These are phyloP conservation scores for Xanthoparmelia taractica DNA, from an alignment of 495 filamentous ascomycete genomes.

Conservation along the genomic window DNA sequence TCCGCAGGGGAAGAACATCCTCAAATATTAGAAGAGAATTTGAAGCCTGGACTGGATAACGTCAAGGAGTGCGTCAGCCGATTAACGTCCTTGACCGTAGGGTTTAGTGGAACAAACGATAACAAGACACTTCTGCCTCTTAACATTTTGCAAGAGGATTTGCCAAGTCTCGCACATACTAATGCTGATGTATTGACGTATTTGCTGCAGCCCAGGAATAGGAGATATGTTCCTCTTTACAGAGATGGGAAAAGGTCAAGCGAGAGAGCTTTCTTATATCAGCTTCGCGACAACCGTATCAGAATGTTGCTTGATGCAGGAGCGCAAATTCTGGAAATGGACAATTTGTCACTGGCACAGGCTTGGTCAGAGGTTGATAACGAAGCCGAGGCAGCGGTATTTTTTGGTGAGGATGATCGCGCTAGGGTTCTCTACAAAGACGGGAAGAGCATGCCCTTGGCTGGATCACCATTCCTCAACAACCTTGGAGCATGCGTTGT, in stretches of 20 bases:
- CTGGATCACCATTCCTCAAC: slow-evolving; percentile 51
- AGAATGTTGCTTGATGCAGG: slow-evolving; percentile 67
- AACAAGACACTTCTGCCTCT: slow-evolving; percentile 50
- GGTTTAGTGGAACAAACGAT: slow-evolving; percentile 72
- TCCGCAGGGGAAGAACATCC: not conserved
- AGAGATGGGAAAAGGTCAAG: slow-evolving; percentile 4
- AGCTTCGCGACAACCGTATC: slow-evolving; percentile 3
- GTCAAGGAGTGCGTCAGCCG: not conserved
- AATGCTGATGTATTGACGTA: slow-evolving; percentile 56
- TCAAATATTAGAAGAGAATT: not conserved
- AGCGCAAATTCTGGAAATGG: slow-evolving; percentile 61
- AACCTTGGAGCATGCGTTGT: slow-evolving; percentile 58
- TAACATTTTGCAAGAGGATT: slow-evolving; percentile 47
- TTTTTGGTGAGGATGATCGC: slow-evolving; percentile 41
- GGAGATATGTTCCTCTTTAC: slow-evolving; percentile 25
- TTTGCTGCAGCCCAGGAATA: slow-evolving; percentile 51
- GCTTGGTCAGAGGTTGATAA: slow-evolving; percentile 36
- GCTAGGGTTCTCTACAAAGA: slow-evolving; percentile 39
- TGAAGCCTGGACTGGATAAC: not conserved
- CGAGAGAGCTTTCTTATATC: slow-evolving; percentile 8
- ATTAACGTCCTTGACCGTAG: slow-evolving; percentile 42
- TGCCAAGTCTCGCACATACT: slow-evolving; percentile 49
- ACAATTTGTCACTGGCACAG: slow-evolving; percentile 47
- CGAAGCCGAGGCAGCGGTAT: slow-evolving; percentile 45
- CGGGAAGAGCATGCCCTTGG: slow-evolving; percentile 43